phyloP scores from a whole-genome alignment of 192 early-diverging fungal species.

The Backusella westeae region DNA sequence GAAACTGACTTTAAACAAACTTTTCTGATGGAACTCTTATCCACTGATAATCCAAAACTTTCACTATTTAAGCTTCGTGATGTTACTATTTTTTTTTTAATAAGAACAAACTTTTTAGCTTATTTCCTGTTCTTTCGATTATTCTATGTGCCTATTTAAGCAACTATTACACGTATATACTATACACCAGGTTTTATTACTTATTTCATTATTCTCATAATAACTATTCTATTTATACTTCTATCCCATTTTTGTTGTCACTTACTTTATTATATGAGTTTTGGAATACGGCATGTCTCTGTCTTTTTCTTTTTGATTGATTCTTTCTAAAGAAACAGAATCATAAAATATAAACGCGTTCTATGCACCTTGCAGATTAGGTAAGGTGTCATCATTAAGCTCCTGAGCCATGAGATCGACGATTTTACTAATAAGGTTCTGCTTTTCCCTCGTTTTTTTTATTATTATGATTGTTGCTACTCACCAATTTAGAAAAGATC shows the following conservation, averaged over 20 bases:
- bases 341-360: background rate
- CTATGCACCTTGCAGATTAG: background rate
- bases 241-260: background rate
- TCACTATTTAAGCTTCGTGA: background rate
- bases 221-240: background rate
- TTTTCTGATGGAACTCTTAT: background rate
- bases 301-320: background rate
- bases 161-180: background rate
- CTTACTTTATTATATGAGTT: background rate
- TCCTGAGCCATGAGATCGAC: background rate
- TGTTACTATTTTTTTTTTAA: background rate
- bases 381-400: background rate
- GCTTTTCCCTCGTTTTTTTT: background rate
- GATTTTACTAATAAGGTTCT: background rate
- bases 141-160: background rate
- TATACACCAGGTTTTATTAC: background rate
- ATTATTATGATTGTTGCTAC: background rate
- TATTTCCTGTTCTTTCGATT: background rate
- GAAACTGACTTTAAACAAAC: background rate
- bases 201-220: background rate
- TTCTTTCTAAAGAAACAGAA: background rate
- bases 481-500: background rate
- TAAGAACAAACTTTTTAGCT: background rate
- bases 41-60: background rate
- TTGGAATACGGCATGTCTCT: background rate